Percentiles rank a stretch among this genome's conserved stretches.
Conservation (phyloP, 805 yeast genomes). For the Yamadazyma kitorensis region DNA sequence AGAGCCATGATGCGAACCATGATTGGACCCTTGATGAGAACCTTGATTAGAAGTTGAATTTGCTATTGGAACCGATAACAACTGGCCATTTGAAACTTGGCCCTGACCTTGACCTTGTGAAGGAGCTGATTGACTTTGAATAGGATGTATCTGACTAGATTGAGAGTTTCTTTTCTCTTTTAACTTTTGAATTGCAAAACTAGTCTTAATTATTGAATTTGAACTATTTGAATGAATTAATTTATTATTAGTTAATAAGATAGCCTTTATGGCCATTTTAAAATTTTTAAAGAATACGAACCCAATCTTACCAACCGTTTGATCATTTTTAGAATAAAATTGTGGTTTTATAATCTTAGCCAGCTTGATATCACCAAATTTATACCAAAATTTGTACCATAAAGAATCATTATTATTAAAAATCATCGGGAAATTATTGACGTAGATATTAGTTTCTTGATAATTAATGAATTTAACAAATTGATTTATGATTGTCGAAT, state of each 20-base stretch:
- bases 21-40: too few relatives aligned
- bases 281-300: slow-evolving; percentile 62
- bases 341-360: slow-evolving; percentile 44
- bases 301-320: slow-evolving; percentile 42
- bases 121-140: too few relatives aligned
- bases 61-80: too few relatives aligned
- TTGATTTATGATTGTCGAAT: slow-evolving; percentile 10
- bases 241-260: slow-evolving; percentile 50
- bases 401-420: slow-evolving; percentile 52
- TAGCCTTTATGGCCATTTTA: slow-evolving; percentile 61
- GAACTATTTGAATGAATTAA: slow-evolving; percentile 22
- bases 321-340: slow-evolving; percentile 22
- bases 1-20: too few relatives aligned
- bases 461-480: slow-evolving; percentile 28
- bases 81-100: too few relatives aligned
- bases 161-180: slow-evolving; percentile 8
- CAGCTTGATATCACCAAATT: slow-evolving; percentile 38
- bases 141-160: too few relatives aligned
- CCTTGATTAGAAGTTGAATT: too few relatives aligned
- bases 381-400: slow-evolving; percentile 39
- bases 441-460: slow-evolving; percentile 73
- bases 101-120: too few relatives aligned
- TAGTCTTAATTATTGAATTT: slow-evolving; percentile 30
- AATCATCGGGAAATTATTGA: slow-evolving; percentile 56
- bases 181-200: slow-evolving; percentile 40